Evolutionary conservation across 2,329 filamentous ascomycete genomes (phyloP), one percentile per base, ranked within the genome.

Genomic region (Aspergillus fumigatiaffinis): DNA sequence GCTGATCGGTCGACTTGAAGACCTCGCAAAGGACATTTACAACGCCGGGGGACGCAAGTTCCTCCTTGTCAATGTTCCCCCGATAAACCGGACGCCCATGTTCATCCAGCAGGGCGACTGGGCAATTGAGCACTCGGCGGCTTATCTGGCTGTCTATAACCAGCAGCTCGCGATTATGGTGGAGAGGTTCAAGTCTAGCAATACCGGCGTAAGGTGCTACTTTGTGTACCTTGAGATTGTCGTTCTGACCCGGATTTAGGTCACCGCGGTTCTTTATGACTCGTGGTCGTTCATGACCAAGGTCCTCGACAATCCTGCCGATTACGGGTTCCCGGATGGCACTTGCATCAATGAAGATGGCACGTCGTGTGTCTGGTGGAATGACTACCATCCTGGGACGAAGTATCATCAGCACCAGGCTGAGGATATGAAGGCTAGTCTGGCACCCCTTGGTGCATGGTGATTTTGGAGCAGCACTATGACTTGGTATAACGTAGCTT

Each of bases 341-440:
- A 68, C 63, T 8, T 73, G 71, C 48, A 64, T 71, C 32, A 61
- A 70, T 53, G 55, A 60, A 21, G 64, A 71, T 54, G 70, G 70
- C 3, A 51, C 48, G 2, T 62, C 57, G 8, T 72, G 70, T 60
- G 29, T 73, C 3, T 72, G 71, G 70, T 71, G 70, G 67, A 69
- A 73, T 57, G 50, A 62, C 51, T 72, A 71, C 48, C 70, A 73
- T 48, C 70, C 71, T 3, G 64, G 65, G 1, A 47, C 61, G 3
- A 70, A 67, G 53, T 72, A 69, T 56, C 69, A 71, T 44, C 20
- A 58, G 47, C 50, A 67, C 12, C 68, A 70, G 53, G 67, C 69
- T 23, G 62, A 59, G n/a, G 66, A 71, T 65, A 71, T 71, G 69
- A 69, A 68, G 58, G 3, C 50, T 23, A 41, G 54, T 26, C 52